A percentile compares a stretch with the other conserved stretches of the same genome.
phyloP scores from a whole-genome alignment of 106 monocot species.

The Narthecium ossifragum region DNA sequence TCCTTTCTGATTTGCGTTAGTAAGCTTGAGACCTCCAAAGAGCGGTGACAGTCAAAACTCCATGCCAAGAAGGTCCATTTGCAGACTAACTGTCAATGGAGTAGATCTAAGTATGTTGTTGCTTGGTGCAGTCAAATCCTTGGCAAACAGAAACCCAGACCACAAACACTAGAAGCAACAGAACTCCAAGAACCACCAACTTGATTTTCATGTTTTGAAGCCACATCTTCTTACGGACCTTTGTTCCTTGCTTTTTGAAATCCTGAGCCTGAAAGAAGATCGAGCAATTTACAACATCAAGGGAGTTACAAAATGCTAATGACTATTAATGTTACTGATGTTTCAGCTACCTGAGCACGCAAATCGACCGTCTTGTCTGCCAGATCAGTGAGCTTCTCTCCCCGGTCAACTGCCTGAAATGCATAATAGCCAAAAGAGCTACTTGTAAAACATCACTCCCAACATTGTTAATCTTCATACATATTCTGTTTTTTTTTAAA shows the following conservation, averaged over 20 bases:
- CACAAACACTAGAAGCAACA: conserved; percentile 75
- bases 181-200: conserved; percentile 57
- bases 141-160: conserved; percentile 90
- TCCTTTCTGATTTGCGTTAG: no score
- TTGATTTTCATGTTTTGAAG: conserved; percentile 89
- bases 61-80: no score
- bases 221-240: conserved; percentile 81
- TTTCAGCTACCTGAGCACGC: conserved; percentile 46
- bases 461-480: no score
- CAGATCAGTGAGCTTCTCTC: conserved; percentile 71
- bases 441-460: no score
- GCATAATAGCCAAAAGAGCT: no score
- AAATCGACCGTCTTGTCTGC: conserved; percentile 68
- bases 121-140: conserved; percentile 85
- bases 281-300: no score
- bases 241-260: conserved; percentile 82
- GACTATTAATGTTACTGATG: no score
- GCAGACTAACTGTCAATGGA: no score
- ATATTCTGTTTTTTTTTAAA: no score
- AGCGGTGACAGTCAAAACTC: no score
- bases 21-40: no score
- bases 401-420: conserved; percentile 70
- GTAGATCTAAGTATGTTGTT: not conserved
- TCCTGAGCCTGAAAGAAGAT: conserved; percentile 81
- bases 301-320: no score